Conservation (phyloP, 2,329 filamentous ascomycete genomes). For the Diaporthe humulicola region DNA sequence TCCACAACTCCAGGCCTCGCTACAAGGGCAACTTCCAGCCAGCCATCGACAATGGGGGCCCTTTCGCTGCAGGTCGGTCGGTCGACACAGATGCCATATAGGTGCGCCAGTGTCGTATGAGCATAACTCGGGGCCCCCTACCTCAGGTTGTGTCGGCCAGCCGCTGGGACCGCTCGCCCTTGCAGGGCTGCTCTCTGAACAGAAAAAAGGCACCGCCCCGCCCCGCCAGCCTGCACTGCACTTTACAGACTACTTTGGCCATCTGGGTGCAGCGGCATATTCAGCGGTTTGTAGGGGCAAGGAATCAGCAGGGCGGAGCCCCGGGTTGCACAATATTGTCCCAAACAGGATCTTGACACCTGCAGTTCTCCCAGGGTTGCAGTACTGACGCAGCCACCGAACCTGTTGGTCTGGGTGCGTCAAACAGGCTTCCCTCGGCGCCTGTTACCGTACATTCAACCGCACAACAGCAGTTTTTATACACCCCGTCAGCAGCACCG, state of each 20-base stretch:
- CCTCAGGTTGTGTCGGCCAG: background rate
- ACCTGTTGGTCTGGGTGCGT: constrained; percentile 6
- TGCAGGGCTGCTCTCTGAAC: constrained; percentile 7
- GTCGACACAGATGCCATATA: background rate
- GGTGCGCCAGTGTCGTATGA: constrained; percentile 5
- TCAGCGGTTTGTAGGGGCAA: background rate
- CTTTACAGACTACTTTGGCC: background rate
- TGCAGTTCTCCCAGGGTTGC: constrained; percentile 27
- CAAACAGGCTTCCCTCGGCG: constrained; percentile 20
- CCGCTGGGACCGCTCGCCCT: background rate
- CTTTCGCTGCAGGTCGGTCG: constrained; percentile 20
- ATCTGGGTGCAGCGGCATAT: background rate
- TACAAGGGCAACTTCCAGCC: constrained; percentile 28
- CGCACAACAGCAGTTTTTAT: constrained; percentile 24
- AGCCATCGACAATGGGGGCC: constrained; percentile 7
- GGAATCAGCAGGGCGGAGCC: constrained; percentile 24
- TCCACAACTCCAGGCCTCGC: constrained; percentile 16
- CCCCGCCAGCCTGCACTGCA: constrained; percentile 5
- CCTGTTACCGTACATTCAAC: constrained; percentile 29
- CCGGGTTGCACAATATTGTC: constrained; percentile 29
- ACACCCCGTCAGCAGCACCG: constrained; percentile 15
- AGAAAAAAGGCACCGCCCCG: background rate
- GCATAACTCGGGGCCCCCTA: constrained; percentile 10
- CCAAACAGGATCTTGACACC: constrained; percentile 35
- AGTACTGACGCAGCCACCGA: constrained; percentile 32